Base-by-base conservation (phyloP, 257 asterid species). In the Lithospermum erythrorhizon region DNA sequence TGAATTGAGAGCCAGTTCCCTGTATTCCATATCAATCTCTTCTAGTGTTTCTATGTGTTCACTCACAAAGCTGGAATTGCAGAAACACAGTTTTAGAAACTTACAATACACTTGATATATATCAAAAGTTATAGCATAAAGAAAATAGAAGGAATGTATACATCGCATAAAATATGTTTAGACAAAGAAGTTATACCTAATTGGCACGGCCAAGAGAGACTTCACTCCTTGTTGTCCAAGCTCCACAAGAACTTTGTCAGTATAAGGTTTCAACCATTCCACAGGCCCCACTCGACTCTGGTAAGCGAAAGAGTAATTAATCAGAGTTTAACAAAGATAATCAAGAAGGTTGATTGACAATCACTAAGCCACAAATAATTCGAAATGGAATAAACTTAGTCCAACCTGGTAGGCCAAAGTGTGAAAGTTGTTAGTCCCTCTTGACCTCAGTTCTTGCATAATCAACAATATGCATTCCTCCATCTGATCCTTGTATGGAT, bases 281-380 rank as follows among this genome's bases (percentile, higher is more conserved):
- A 91, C 98, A 23, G 98, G 98, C 62, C 98, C 98, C 27, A 91
- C 98, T 48, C 98, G 91, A 68, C 98, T 88, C 98, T 91, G 75
- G 35, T 21, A 78, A 17, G 37, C 19, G 21, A 61, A 52, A 51
- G 17, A 6, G 13, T 35, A 35, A 3, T 7, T 35, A 35, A 35
- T 35, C 13, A 35, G 18, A 41, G 18, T 41, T 41, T 13, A 41
- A 41, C 49, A 9, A 53, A 53, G 57, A 9, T 19, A 20, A n/a
- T 13, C 24, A 53, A 6, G 57, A n/a, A 10, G 3, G 25, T 53
- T 19, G 27, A 19, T 53, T 53, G 24, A 20, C 57, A 53, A 9
- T 21, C 57, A 13, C 21, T 20, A 22, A 53, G 56, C 6, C 23
- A 6, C 1, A 3, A 53, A 23, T 9, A 20, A 6, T 53, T 3